Percentiles rank a stretch among this genome's conserved stretches.
phyloP scores from a whole-genome alignment of 176 grass and related monocot genomes.

The Chloris gayana region DNA sequence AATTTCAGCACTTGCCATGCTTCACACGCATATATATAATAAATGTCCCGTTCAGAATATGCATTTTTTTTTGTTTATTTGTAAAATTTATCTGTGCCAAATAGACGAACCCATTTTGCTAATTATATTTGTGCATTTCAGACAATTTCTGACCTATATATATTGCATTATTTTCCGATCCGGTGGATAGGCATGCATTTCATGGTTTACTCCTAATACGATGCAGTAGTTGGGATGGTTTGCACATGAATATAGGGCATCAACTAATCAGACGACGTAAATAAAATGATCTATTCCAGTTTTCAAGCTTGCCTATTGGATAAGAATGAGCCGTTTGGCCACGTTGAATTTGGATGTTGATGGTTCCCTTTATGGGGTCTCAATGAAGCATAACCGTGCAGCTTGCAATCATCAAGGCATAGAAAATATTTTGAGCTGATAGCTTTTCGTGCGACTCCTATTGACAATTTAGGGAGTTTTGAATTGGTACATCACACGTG shows the following conservation, averaged over 20 bases:
- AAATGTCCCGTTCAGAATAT: neutral
- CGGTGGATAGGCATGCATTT: no score
- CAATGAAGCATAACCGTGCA: neutral
- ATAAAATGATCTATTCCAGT: no score
- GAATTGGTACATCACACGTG: neutral
- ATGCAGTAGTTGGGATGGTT: neutral
- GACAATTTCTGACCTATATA: neutral
- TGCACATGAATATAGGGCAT: no score
- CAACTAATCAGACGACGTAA: neutral
- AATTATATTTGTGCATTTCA: no score
- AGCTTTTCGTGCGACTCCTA: neutral
- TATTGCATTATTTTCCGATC: no score
- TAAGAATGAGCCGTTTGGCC: neutral
- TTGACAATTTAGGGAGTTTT: neutral
- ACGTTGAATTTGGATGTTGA: slow-evolving; percentile 8
- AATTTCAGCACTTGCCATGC: neutral
- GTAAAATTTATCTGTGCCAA: neutral
- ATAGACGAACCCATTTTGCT: neutral
- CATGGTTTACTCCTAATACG: neutral
- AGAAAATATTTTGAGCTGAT: neutral
- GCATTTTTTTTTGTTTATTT: neutral
- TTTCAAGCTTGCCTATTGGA: neutral
- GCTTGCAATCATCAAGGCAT: slow-evolving; percentile 8
- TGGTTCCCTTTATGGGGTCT: neutral
- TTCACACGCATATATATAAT: neutral